Evolutionary conservation across 2,329 filamentous ascomycete genomes (phyloP).

Genomic region (Polytolypa hystricis): DNA sequence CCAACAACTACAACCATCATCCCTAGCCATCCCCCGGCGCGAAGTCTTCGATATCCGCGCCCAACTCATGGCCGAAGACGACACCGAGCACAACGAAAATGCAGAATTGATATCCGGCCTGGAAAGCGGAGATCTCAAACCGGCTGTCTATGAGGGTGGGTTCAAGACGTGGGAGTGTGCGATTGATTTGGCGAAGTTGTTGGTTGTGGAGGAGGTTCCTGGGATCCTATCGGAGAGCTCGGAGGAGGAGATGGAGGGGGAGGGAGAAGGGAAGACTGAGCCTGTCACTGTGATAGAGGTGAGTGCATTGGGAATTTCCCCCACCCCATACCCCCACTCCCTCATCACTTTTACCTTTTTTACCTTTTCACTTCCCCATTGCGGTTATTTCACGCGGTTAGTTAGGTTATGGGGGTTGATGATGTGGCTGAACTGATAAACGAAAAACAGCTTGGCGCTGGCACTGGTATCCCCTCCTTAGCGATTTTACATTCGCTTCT

Average conservation of each 20-base stretch:
- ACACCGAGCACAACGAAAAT: constrained; percentile 30
- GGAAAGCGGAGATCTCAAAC: constrained; percentile 45
- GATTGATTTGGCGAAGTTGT: constrained; percentile 43
- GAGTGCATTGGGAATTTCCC: no score
- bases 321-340: no score
- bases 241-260: no score
- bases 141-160: constrained; percentile 54
- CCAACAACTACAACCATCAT: constrained; percentile 1
- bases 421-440: no score
- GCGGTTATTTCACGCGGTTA: neutral
- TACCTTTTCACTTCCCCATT: no score
- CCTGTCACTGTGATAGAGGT: constrained; percentile 21
- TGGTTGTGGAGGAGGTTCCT: constrained; percentile 13
- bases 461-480: constrained; percentile 49
- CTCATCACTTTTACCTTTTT: no score
- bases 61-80: constrained; percentile 51
- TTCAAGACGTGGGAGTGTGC: constrained; percentile 61
- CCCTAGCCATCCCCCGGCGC: constrained; percentile 39
- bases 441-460: constrained; percentile 44
- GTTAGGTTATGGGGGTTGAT: no score
- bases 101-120: constrained; percentile 38
- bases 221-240: constrained; percentile 14
- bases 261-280: constrained; percentile 3
- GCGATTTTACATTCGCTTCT: constrained; percentile 44
- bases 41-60: constrained; percentile 54